A percentile compares a stretch with the other conserved stretches of the same genome.
Conservation (phyloP, 441 rosid species). For the Erodium trifolium region DNA sequence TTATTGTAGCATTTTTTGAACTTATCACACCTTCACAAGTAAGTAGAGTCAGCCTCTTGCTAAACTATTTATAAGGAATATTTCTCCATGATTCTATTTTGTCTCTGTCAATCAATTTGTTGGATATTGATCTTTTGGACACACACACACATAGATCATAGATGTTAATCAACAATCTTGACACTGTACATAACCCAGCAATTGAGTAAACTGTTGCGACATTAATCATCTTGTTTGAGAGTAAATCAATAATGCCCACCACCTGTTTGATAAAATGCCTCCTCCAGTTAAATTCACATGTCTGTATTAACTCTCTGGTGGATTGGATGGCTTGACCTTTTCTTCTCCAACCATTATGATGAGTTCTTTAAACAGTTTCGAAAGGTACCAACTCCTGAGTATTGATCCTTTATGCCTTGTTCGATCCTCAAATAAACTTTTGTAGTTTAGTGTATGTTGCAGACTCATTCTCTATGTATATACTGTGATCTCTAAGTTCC, state of each 20-base stretch:
- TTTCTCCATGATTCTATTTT: constrained; percentile 33
- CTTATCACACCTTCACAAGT: constrained; percentile 6
- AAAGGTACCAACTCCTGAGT: not conserved
- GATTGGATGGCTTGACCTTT: not conserved
- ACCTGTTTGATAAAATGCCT: constrained; percentile 10
- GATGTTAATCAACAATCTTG: not conserved
- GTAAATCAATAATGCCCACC: not conserved
- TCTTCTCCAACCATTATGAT: too few species aligned
- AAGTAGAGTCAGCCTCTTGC: constrained; percentile 17
- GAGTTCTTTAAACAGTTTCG: not conserved
- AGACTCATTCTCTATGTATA: not conserved
- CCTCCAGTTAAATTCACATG: not conserved
- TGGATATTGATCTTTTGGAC: not conserved
- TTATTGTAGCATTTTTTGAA: too few species aligned
- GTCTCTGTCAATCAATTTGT: constrained; percentile 30
- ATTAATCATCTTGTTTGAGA: not conserved
- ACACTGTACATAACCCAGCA: not conserved
- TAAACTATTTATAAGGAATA: constrained; percentile 38
- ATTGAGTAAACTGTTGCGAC: not conserved
- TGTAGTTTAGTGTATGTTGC: constrained; percentile 1
- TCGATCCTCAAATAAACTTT: not conserved
- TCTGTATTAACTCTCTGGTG: not conserved
- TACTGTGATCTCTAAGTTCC: constrained; percentile 8
- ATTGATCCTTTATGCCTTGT: not conserved
- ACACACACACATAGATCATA: not conserved